Conservation (phyloP, 768 basidiomycete species). For the Mycena vulgaris region DNA sequence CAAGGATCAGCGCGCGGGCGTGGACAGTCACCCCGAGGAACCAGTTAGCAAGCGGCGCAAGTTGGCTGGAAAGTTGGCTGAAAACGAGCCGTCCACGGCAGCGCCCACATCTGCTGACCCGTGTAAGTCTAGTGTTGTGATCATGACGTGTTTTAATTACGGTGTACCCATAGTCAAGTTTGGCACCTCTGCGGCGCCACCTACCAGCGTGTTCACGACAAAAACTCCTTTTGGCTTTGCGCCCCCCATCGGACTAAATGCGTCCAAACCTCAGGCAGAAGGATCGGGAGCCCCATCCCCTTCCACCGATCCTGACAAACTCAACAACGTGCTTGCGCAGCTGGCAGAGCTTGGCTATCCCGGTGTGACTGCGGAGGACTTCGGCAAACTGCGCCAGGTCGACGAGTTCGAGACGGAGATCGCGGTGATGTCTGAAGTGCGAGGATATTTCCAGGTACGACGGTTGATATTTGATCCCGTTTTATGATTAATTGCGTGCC, state of each 20-base stretch:
- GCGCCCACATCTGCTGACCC: neutral
- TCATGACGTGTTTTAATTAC: neutral
- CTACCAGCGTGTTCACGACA: neutral
- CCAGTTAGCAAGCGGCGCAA: slow-evolving; percentile 29
- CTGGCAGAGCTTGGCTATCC: slow-evolving; percentile 51
- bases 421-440: slow-evolving; percentile 58
- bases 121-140: slow-evolving; percentile 9
- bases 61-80: slow-evolving; percentile 13
- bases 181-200: neutral
- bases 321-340: slow-evolving; percentile 42
- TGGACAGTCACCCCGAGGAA: slow-evolving; percentile 3
- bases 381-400: slow-evolving; percentile 49
- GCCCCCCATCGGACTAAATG: neutral
- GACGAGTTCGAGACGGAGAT: slow-evolving; percentile 61
- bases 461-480: neutral
- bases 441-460: slow-evolving; percentile 61
- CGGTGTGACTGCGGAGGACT: slow-evolving; percentile 47
- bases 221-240: neutral
- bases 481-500: neutral
- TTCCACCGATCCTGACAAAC: slow-evolving; percentile 30
- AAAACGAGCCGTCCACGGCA: neutral
- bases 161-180: slow-evolving; percentile 22
- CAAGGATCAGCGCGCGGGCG: slow-evolving; percentile 48
- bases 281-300: neutral
- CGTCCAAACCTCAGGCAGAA: slow-evolving; percentile 8